phyloP scores from a whole-genome alignment of 2,329 filamentous ascomycete species.

The Neonectria neomacrospora region DNA sequence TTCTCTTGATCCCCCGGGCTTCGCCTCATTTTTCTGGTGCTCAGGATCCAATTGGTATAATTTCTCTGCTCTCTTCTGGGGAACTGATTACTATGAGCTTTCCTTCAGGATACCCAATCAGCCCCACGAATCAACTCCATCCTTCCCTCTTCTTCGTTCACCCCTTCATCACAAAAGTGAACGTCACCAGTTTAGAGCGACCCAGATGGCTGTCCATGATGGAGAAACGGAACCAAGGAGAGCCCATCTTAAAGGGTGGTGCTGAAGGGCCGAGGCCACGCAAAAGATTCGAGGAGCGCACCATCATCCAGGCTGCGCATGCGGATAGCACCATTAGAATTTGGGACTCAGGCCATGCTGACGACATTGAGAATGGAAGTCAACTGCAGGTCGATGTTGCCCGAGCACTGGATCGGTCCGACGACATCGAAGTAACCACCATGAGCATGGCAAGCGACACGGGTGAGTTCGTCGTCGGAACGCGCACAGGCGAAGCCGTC shows the following conservation, averaged over 20 bases:
- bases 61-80: conserved; percentile 84
- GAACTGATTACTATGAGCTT: conserved; percentile 92
- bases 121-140: conserved; percentile 92
- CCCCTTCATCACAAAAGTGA: conserved; percentile 82
- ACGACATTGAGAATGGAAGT: conserved; percentile 89
- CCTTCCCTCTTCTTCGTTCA: conserved; percentile 89
- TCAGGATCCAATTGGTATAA: conserved; percentile 88
- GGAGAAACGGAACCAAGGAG: conserved; percentile 84
- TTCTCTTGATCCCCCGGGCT: conserved; percentile 82
- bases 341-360: conserved; percentile 92
- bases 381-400: conserved; percentile 89
- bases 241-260: conserved; percentile 81
- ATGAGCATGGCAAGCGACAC: conserved; percentile 84
- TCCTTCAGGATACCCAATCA: conserved; percentile 89
- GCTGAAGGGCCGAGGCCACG: conserved; percentile 75
- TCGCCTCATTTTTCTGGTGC: conserved; percentile 89
- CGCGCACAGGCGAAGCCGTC: conserved; percentile 83
- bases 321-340: conserved; percentile 91
- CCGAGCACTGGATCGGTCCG: conserved; percentile 81
- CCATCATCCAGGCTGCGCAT: conserved; percentile 87
- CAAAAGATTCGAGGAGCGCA: conserved; percentile 83
- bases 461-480: conserved; percentile 86
- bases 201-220: conserved; percentile 89
- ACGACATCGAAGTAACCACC: conserved; percentile 79
- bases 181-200: conserved; percentile 79